phyloP scores from a whole-genome alignment of 2,329 filamentous ascomycete species.

The Phialocephala sp. region DNA sequence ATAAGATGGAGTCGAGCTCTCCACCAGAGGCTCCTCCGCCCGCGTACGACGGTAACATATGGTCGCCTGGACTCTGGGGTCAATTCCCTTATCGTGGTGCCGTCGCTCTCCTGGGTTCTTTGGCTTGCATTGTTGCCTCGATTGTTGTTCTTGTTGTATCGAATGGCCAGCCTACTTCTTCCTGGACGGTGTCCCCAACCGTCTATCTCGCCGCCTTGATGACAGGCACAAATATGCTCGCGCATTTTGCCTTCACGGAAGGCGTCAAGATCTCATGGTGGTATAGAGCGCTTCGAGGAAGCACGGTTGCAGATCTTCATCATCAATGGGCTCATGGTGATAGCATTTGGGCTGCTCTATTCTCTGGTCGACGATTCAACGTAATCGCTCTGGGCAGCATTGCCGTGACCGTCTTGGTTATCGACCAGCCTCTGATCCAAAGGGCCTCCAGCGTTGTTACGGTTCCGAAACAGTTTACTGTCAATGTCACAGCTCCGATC shows the following conservation, averaged over 20 bases:
- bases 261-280: conserved; percentile 27
- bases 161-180: conserved; percentile 11
- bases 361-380: conserved; percentile 25
- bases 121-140: conserved; percentile 14
- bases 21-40: too few relatives aligned
- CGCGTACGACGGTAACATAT: not conserved
- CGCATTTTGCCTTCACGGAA: conserved; percentile 20
- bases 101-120: conserved; percentile 5
- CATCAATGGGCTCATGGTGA: conserved; percentile 21
- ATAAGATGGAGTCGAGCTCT: too few relatives aligned
- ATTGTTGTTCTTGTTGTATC: conserved; percentile 21
- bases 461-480: not conserved
- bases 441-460: conserved; percentile 24
- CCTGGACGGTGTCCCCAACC: conserved; percentile 22
- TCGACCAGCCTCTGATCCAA: conserved; percentile 30
- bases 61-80: conserved; percentile 16
- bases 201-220: conserved; percentile 25
- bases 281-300: conserved; percentile 23
- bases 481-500: conserved; percentile 10
- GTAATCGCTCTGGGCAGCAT: conserved; percentile 22
- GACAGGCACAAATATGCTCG: conserved; percentile 20
- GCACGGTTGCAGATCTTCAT: conserved; percentile 17
- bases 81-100: conserved; percentile 14
- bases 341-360: conserved; percentile 20
- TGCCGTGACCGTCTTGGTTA: conserved; percentile 18